Conservation (phyloP, 768 basidiomycete genomes). For the Tulasnella sp. region DNA sequence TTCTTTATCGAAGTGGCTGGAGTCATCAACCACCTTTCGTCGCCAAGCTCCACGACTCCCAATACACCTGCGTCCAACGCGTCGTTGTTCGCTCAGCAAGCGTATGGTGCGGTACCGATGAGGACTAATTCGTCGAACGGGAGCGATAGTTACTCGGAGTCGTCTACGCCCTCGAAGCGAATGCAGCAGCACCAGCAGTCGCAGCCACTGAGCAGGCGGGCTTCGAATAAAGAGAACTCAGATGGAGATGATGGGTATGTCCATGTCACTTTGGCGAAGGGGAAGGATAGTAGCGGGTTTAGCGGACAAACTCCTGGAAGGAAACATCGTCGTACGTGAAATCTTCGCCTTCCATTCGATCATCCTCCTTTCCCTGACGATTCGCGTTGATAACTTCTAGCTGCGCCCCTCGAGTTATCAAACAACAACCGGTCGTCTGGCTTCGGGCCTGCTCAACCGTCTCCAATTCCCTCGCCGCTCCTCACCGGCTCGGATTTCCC, state of each 20-base stretch:
- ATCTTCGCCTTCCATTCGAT: neutral
- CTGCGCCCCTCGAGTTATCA: conserved; percentile 24
- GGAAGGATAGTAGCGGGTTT: neutral
- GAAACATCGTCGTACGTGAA: conserved; percentile 24
- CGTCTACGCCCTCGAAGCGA: neutral
- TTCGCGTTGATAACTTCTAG: neutral
- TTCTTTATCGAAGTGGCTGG: conserved; percentile 34
- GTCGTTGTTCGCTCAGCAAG: neutral
- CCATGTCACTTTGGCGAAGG: neutral
- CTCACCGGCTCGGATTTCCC: conserved; percentile 31
- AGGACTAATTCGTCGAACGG: neutral
- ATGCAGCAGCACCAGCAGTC: neutral
- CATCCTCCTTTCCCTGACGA: neutral
- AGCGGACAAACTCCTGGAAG: neutral
- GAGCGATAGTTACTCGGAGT: neutral
- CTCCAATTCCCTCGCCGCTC: conserved; percentile 29
- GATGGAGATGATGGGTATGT: conserved; percentile 25
- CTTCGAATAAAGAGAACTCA: neutral
- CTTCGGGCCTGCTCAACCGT: conserved; percentile 13
- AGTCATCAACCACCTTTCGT: conserved; percentile 9
- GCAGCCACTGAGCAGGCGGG: neutral
- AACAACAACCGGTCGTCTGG: neutral
- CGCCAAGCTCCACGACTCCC: neutral
- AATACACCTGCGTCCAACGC: neutral
- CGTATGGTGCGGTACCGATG: neutral